A percentile compares a stretch with the other conserved stretches of the same genome.
phyloP scores from a whole-genome alignment of 257 asterid genomes.

The Capsicum chinense region DNA sequence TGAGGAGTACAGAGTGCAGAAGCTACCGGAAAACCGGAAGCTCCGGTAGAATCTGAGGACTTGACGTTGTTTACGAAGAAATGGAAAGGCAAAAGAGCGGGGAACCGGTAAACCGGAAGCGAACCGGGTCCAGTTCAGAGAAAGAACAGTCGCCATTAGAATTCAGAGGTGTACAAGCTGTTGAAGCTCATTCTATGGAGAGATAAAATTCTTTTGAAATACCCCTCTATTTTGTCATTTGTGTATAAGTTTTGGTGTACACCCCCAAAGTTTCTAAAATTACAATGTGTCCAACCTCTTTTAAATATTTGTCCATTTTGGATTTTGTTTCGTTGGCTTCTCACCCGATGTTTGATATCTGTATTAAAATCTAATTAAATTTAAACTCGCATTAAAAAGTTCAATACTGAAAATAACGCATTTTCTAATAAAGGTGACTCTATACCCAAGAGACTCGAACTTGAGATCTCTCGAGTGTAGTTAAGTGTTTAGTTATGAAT shows the following conservation, averaged over 20 bases:
- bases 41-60: constrained; percentile 17
- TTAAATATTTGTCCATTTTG: not conserved
- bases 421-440: too few species aligned
- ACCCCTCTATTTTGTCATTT: not conserved
- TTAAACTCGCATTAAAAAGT: too few species aligned
- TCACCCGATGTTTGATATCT: too few species aligned
- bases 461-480: too few species aligned
- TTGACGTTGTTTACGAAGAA: constrained; percentile 26
- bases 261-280: not conserved
- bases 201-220: not conserved
- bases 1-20: not conserved
- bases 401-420: too few species aligned
- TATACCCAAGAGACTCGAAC: too few species aligned
- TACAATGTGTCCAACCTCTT: not conserved
- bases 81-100: constrained; percentile 38
- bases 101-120: constrained; percentile 42
- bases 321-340: too few species aligned
- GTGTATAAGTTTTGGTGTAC: not conserved
- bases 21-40: constrained; percentile 32
- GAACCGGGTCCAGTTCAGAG: constrained; percentile 53
- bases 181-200: not conserved
- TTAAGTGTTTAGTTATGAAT: not conserved
- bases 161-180: constrained; percentile 3
- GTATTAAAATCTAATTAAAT: too few species aligned
- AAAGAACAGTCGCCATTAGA: constrained; percentile 56